Percentiles rank a stretch among this genome's conserved stretches.
Conservation (phyloP, 768 basidiomycete species). For the Wakefieldia striispora region DNA sequence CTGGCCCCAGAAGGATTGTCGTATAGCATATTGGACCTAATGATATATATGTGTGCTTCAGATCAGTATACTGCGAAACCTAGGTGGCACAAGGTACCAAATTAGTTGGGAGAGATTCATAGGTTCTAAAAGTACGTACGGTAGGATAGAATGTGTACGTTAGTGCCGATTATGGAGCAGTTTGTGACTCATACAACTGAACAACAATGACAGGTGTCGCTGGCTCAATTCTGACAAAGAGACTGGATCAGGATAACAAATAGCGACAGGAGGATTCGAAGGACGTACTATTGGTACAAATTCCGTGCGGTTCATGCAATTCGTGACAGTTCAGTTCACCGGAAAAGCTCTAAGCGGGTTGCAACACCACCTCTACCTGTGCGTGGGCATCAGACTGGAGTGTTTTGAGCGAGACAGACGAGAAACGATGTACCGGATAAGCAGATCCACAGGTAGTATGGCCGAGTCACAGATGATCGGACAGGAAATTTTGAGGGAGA, state of each 20-base stretch:
- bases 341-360: not conserved
- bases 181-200: conserved; percentile 17
- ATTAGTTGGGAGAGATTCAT: conserved; percentile 5
- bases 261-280: not conserved
- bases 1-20: conserved; percentile 29
- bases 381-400: not conserved
- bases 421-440: conserved; percentile 5
- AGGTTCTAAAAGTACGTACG: conserved; percentile 13
- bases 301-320: conserved; percentile 1
- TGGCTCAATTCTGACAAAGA: conserved; percentile 8
- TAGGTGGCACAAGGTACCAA: conserved; percentile 10
- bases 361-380: not conserved
- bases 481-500: not conserved
- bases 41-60: conserved; percentile 24
- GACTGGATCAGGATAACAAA: conserved; percentile 1
- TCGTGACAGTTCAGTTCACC: conserved; percentile 6
- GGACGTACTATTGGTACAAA: conserved; percentile 4
- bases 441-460: conserved; percentile 10
- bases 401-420: not conserved
- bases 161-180: conserved; percentile 8
- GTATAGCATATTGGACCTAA: conserved; percentile 23
- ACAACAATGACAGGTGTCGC: not conserved
- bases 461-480: conserved; percentile 14
- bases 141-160: not conserved
- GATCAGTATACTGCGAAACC: conserved; percentile 24